Percentiles rank a stretch among this genome's conserved stretches.
Evolutionary conservation across 306 rosid genomes (phyloP).

Genomic region (Boehmeria nivea): DNA sequence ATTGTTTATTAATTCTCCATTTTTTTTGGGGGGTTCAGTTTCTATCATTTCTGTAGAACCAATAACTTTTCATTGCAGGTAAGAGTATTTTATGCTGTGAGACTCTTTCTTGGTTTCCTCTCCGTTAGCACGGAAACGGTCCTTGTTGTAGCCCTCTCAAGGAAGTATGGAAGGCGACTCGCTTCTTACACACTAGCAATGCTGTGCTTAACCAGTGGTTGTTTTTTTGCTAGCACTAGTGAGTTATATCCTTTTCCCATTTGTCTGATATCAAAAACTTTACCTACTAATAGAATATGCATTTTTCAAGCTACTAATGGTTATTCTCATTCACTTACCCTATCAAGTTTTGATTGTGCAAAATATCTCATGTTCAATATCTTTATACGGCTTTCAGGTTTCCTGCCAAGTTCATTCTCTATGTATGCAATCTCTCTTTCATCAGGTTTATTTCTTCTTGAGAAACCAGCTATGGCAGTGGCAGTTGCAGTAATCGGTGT

Average conservation of each 20-base stretch:
- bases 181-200: slow-evolving; percentile 92
- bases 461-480: slow-evolving; percentile 70
- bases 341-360: too few species aligned
- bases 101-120: slow-evolving; percentile 75
- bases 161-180: slow-evolving; percentile 86
- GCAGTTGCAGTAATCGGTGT: slow-evolving; percentile 77
- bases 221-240: slow-evolving; percentile 98
- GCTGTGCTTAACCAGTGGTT: slow-evolving; percentile 94
- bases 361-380: slow-evolving; percentile 3
- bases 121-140: slow-evolving; percentile 79
- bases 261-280: neutral
- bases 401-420: slow-evolving; percentile 98
- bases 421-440: slow-evolving; percentile 92
- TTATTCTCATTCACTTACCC: too few species aligned
- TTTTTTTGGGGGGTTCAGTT: too few species aligned
- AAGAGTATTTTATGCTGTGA: slow-evolving; percentile 86
- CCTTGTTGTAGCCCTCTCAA: slow-evolving; percentile 80
- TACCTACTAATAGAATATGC: neutral
- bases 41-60: slow-evolving; percentile 1
- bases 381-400: slow-evolving; percentile 50
- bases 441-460: slow-evolving; percentile 85
- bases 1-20: neutral
- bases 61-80: slow-evolving; percentile 45
- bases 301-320: too few species aligned
- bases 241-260: slow-evolving; percentile 31